A percentile compares a stretch with the other conserved stretches of the same genome.
Conservation (phyloP, 2,329 filamentous ascomycete genomes). For the Fusarium sp. region DNA sequence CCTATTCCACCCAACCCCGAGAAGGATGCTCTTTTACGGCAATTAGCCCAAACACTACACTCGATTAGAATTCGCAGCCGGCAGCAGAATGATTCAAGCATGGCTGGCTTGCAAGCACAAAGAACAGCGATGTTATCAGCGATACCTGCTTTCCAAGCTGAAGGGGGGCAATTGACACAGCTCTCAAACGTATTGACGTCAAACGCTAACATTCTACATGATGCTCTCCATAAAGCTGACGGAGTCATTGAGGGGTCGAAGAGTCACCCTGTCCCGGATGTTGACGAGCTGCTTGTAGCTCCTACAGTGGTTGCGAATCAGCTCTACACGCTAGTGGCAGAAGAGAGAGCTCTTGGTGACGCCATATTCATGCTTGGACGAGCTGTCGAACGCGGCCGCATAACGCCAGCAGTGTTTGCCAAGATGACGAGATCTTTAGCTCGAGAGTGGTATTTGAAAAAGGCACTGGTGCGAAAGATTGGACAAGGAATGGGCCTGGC, state of each 20-base stretch:
- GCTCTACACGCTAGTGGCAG: conserved; percentile 88
- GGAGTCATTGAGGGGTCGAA: conserved; percentile 81
- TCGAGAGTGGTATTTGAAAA: conserved; percentile 87
- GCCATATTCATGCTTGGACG: conserved; percentile 86
- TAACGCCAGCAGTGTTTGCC: conserved; percentile 81
- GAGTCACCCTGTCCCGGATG: conserved; percentile 77
- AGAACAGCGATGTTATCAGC: conserved; percentile 81
- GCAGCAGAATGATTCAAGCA: conserved; percentile 79
- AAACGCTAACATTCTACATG: conserved; percentile 85
- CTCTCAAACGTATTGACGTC: conserved; percentile 79
- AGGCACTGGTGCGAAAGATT: conserved; percentile 85
- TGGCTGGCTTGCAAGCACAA: conserved; percentile 84
- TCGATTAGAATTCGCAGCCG: conserved; percentile 78
- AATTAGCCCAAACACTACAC: conserved; percentile 80
- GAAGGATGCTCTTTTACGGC: conserved; percentile 87
- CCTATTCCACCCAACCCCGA: conserved; percentile 96
- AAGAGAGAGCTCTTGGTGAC: conserved; percentile 89
- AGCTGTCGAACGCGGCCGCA: conserved; percentile 80
- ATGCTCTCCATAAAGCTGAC: conserved; percentile 84
- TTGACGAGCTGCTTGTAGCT: conserved; percentile 94
- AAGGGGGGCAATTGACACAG: conserved; percentile 79
- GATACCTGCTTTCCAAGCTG: conserved; percentile 78
- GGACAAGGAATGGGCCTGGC: conserved; percentile 80
- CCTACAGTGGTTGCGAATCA: conserved; percentile 95
- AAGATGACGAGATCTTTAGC: conserved; percentile 83